Evolutionary conservation across 495 filamentous ascomycete species (phyloP), one percentile per base, ranked within the genome.

Genomic region (Neurospora sp.): DNA sequence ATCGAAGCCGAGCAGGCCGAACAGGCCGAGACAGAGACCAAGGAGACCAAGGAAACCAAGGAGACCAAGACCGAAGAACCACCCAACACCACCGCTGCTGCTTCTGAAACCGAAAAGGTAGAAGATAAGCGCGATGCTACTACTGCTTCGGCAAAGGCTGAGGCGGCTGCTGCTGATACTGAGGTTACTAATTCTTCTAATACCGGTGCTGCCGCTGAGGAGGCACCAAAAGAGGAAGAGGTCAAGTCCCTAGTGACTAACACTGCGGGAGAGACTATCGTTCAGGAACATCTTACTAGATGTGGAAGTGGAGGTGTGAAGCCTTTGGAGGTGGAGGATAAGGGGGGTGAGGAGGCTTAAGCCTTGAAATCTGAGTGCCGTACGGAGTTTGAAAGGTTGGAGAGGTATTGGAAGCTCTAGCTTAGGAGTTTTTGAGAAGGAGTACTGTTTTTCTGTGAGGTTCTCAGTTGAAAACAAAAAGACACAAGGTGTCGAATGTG

Each of bases 181-280:
- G 5, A 12, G 20, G 54, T 62, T 31, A 62, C 54, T 8, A 62
- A 62, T 20, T 59, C 48, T 1, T 59, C 23, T 7, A 6, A 5
- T 7, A 59, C 48, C 4, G 31, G 31, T 31, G 31, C 41, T 14
- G 0, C 59, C 23, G 7, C 66, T 16, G 48, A 41, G 5, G n/a
- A 37, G 14, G 27, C 2, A 1, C 27, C 27, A 27, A 27, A 72
- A 4, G 35, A 73, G 37, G 62, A 71, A 14, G 77, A 80, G 46
- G 72, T 69, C 23, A 78, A 79, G 75, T 79, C 85, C 1, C 77
- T 89, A 4, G 86, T 82, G 71, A 86, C 86, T 71, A 89, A 89
- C 73, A 85, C 80, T n/a, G 86, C 88, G 12, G 88, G 88, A 48
- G 89, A 90, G 78, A 79, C 86, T 2, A 79, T 86, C 37, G 72